These are phyloP conservation scores for Metschnikowia santaceciliae DNA, from an alignment of 805 yeast genomes.

Conservation along the genomic window DNA sequence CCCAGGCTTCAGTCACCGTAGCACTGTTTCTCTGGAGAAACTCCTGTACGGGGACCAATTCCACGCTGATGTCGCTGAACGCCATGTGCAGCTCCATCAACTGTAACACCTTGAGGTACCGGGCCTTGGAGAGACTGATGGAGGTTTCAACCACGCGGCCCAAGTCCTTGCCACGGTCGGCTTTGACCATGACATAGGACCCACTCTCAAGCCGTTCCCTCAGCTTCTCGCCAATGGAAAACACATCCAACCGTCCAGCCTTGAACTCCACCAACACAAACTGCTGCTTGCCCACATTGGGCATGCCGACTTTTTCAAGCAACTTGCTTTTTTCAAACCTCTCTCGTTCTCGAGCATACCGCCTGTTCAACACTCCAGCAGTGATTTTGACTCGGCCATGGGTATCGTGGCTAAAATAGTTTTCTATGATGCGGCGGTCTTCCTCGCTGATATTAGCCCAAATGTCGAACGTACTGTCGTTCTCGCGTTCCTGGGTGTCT, in stretches of 20 bases:
- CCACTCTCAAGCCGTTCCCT: constrained; percentile 41
- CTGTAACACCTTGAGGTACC: constrained; percentile 60
- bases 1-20: constrained; percentile 3
- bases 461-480: background rate
- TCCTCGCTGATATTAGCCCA: background rate
- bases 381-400: constrained; percentile 40
- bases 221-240: constrained; percentile 37
- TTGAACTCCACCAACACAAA: constrained; percentile 59
- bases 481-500: background rate
- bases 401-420: constrained; percentile 36
- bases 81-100: constrained; percentile 71
- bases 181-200: constrained; percentile 77
- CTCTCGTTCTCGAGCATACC: constrained; percentile 11
- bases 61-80: constrained; percentile 30
- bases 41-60: constrained; percentile 16
- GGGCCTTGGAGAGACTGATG: constrained; percentile 62
- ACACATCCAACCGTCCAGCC: constrained; percentile 75
- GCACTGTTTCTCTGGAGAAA: background rate
- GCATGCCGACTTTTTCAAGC: background rate
- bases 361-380: constrained; percentile 22
- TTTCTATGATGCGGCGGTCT: constrained; percentile 6
- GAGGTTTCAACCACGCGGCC: constrained; percentile 61
- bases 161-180: constrained; percentile 76
- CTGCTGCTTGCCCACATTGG: constrained; percentile 4
- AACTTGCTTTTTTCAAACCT: background rate